Evolutionary conservation across 352 stramenopile species (phyloP).

Genomic region (Thraustochytrium striatum): DNA sequence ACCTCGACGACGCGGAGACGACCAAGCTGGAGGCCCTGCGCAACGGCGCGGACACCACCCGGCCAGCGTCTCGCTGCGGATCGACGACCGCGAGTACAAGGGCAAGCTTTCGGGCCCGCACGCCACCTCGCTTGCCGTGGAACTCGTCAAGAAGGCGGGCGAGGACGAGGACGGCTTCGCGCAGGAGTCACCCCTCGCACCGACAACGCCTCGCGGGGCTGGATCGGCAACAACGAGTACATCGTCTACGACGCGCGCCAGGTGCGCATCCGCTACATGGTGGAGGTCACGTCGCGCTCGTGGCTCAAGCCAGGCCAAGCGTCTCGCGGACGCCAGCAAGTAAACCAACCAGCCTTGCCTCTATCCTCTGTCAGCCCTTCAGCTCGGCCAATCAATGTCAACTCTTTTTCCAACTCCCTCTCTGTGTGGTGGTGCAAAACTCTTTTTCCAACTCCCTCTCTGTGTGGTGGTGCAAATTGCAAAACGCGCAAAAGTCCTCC

Average conservation of each 20-base stretch:
- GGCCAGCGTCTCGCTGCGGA: background rate
- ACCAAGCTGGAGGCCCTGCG: background rate
- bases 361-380: too few relatives aligned
- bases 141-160: background rate
- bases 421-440: too few relatives aligned
- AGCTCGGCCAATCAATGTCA: too few relatives aligned
- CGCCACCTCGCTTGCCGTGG: background rate
- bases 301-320: too few relatives aligned
- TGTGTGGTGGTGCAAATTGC: too few relatives aligned
- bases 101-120: background rate
- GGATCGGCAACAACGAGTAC: conserved; percentile 60
- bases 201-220: background rate
- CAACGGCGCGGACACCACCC: background rate
- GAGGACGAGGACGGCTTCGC: background rate
- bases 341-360: too few relatives aligned
- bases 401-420: too few relatives aligned
- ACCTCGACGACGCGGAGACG: background rate
- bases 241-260: conserved; percentile 72
- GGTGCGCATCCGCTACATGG: conserved; percentile 68
- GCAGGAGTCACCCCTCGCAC: background rate
- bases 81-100: background rate
- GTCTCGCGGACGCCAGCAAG: too few relatives aligned
- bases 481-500: too few relatives aligned
- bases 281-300: conserved; percentile 66
- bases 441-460: too few relatives aligned